Conservation (phyloP, 768 basidiomycete genomes). For the Coprinopsis marcescibilis region DNA sequence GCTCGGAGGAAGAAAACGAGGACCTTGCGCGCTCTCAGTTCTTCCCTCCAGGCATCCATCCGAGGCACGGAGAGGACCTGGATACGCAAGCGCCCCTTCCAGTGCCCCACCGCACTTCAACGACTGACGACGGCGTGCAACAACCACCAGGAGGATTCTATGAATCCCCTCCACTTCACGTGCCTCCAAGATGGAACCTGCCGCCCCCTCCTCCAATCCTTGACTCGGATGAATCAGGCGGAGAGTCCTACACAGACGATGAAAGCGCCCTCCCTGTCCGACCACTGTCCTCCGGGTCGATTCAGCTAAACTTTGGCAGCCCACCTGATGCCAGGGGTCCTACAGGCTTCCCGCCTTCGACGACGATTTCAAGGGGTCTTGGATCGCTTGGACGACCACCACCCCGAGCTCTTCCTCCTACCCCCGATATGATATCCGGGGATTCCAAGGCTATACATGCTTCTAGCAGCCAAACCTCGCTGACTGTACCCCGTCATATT, state of each 20-base stretch:
- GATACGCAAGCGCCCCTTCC: slow-evolving; percentile 11
- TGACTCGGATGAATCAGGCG: slow-evolving; percentile 21
- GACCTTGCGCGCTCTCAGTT: slow-evolving; percentile 4
- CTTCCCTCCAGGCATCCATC: background rate
- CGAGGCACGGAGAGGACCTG: slow-evolving; percentile 8
- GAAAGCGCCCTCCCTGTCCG: slow-evolving; percentile 2
- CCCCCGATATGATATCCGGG: background rate
- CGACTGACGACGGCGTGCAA: too few species aligned
- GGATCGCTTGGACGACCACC: background rate
- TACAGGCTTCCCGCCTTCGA: background rate
- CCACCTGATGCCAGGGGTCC: background rate
- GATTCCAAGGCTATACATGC: background rate
- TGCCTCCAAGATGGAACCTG: slow-evolving; percentile 2
- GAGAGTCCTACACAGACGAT: slow-evolving; percentile 28
- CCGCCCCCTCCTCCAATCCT: slow-evolving; percentile 5
- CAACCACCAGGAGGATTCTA: background rate
- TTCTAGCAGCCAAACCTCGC: slow-evolving; percentile 9
- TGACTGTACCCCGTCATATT: slow-evolving; percentile 21
- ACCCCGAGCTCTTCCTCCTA: background rate
- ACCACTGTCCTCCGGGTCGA: slow-evolving; percentile 1
- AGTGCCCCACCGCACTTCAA: slow-evolving; percentile 2
- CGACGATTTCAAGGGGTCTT: background rate
- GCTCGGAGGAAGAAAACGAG: slow-evolving; percentile 4
- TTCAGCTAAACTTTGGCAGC: background rate
- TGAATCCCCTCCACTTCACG: slow-evolving; percentile 3